Conservation (phyloP, 768 basidiomycete species). For the Leccinum disarticulatum region DNA sequence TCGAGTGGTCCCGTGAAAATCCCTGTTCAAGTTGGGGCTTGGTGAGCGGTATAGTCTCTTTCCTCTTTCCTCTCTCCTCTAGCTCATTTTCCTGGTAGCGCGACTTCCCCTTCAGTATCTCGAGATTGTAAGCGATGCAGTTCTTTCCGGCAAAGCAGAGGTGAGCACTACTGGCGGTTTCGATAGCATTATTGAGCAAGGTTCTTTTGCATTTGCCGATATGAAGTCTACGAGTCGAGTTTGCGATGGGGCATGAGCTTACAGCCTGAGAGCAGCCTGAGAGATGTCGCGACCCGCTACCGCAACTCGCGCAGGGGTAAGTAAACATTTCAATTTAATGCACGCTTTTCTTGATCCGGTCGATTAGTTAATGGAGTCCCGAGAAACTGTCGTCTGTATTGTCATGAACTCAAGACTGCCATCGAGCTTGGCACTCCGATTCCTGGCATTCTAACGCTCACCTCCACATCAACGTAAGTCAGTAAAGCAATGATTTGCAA, state of each 20-base stretch:
- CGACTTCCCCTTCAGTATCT: slow-evolving; percentile 95
- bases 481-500: not conserved
- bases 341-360: slow-evolving; percentile 3
- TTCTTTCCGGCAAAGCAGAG: slow-evolving; percentile 94
- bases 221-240: slow-evolving; percentile 99
- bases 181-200: slow-evolving; percentile 97
- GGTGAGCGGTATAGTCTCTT: slow-evolving; percentile 48
- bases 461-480: slow-evolving; percentile 90
- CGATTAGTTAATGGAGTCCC: slow-evolving; percentile 90
- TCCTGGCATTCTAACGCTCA: slow-evolving; percentile 91
- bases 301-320: slow-evolving; percentile 89
- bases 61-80: not conserved
- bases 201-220: slow-evolving; percentile 98
- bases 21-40: slow-evolving; percentile 83
- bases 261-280: slow-evolving; percentile 35
- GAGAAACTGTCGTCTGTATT: slow-evolving; percentile 95
- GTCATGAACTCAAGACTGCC: slow-evolving; percentile 97
- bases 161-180: slow-evolving; percentile 99
- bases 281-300: slow-evolving; percentile 94
- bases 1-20: slow-evolving; percentile 99
- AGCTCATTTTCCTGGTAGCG: slow-evolving; percentile 45
- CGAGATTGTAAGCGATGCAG: slow-evolving; percentile 96
- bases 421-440: slow-evolving; percentile 92
- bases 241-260: slow-evolving; percentile 98
- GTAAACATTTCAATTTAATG: slow-evolving; percentile 25